A percentile compares a stretch with the other conserved stretches of the same genome.
phyloP scores from a whole-genome alignment of 2,329 filamentous ascomycete genomes.

The Curvularia spicifera region DNA sequence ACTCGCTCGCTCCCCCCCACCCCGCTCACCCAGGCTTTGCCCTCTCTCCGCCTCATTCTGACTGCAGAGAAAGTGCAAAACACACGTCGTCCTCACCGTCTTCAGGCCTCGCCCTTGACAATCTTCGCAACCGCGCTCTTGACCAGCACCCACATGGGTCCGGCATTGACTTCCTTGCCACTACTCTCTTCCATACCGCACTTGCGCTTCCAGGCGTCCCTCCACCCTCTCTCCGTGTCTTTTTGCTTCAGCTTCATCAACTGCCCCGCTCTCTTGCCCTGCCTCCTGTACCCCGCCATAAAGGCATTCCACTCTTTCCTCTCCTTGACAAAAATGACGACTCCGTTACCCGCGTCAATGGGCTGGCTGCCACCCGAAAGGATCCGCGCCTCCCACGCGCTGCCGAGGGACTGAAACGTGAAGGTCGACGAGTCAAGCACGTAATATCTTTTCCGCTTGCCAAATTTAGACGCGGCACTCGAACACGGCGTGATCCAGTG shows the following conservation, averaged over 20 bases:
- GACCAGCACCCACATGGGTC: constrained; percentile 38
- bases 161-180: constrained; percentile 32
- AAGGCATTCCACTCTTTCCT: constrained; percentile 33
- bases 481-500: constrained; percentile 34
- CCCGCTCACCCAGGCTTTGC: background rate
- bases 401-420: constrained; percentile 26
- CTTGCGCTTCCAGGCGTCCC: constrained; percentile 33
- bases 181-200: constrained; percentile 30
- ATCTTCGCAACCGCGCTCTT: constrained; percentile 34
- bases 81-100: background rate
- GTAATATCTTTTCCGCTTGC: constrained; percentile 34
- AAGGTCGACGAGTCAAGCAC: constrained; percentile 31
- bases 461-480: constrained; percentile 22
- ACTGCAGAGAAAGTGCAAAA: background rate
- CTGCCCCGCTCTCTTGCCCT: constrained; percentile 31
- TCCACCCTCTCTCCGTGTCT: constrained; percentile 30
- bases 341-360: constrained; percentile 37
- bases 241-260: constrained; percentile 30
- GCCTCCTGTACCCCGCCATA: constrained; percentile 31
- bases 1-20: background rate
- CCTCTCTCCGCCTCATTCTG: constrained; percentile 3
- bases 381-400: constrained; percentile 34
- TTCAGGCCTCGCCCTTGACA: constrained; percentile 34
- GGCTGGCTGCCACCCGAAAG: constrained; percentile 26
- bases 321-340: constrained; percentile 35